phyloP scores from a whole-genome alignment of 2,329 filamentous ascomycete species.

The Cladosporium oxysporum region DNA sequence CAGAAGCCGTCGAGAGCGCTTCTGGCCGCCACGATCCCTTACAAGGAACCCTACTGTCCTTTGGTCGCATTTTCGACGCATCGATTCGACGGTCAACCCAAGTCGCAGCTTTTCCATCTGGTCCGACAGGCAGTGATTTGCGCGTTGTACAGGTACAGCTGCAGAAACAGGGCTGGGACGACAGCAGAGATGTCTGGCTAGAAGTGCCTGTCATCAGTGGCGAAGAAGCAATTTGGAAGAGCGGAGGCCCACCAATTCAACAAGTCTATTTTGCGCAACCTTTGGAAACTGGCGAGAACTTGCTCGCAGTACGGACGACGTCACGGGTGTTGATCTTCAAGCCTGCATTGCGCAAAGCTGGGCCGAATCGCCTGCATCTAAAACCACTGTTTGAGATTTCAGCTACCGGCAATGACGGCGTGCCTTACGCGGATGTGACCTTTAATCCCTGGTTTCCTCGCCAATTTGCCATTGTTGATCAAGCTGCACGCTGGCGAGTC shows the following conservation, averaged over 20 bases:
- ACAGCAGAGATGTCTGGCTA: constrained; percentile 50
- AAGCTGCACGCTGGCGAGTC: constrained; percentile 65
- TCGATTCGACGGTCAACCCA: constrained; percentile 35
- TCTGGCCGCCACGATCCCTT: constrained; percentile 42
- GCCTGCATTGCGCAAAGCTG: constrained; percentile 47
- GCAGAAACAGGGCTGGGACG: constrained; percentile 58
- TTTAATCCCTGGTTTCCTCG: constrained; percentile 64
- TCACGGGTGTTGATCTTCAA: constrained; percentile 52
- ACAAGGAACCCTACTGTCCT: constrained; percentile 52
- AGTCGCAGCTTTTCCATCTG: constrained; percentile 43
- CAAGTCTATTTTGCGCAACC: constrained; percentile 55
- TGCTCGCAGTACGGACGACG: constrained; percentile 54
- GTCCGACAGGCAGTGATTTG: constrained; percentile 61
- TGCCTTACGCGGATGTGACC: constrained; percentile 61
- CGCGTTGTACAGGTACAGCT: constrained; percentile 55
- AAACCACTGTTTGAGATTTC: constrained; percentile 59
- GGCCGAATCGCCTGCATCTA: constrained; percentile 36
- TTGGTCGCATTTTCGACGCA: constrained; percentile 56
- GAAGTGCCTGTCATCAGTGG: constrained; percentile 49
- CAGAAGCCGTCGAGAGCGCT: constrained; percentile 37
- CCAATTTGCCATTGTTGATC: constrained; percentile 67
- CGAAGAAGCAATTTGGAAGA: constrained; percentile 58
- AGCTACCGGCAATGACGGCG: constrained; percentile 55
- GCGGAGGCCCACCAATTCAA: constrained; percentile 54
- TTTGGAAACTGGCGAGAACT: constrained; percentile 43